These are phyloP conservation scores for Sporothrix luriei DNA, from an alignment of 2,329 filamentous ascomycete species.

Conservation along the genomic window DNA sequence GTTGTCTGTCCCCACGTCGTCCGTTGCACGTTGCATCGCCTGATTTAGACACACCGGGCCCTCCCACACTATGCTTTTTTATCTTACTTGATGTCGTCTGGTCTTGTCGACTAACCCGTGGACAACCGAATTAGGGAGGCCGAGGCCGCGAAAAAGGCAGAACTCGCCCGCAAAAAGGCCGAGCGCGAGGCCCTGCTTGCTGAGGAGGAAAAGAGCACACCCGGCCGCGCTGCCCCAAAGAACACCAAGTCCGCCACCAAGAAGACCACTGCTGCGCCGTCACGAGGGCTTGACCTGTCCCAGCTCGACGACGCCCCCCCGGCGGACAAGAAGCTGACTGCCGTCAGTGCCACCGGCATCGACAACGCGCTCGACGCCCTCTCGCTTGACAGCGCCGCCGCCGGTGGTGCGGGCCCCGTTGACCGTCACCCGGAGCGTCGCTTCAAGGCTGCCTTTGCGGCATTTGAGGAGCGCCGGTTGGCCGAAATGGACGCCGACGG, in stretches of 20 bases:
- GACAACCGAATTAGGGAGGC: conserved; percentile 68
- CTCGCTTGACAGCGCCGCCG: conserved; percentile 53
- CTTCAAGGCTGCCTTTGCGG: conserved; percentile 81
- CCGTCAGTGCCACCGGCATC: conserved; percentile 83
- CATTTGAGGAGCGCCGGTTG: conserved; percentile 78
- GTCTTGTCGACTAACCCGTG: conserved; percentile 15
- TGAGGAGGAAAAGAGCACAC: conserved; percentile 73
- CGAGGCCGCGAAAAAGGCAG: conserved; percentile 80
- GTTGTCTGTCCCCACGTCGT: not conserved
- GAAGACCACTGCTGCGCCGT: conserved; percentile 51
- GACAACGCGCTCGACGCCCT: conserved; percentile 92
- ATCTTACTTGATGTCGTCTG: not conserved
- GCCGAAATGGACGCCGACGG: conserved; percentile 85
- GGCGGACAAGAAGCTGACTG: conserved; percentile 47
- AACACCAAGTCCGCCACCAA: conserved; percentile 69
- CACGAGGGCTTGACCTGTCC: conserved; percentile 70
- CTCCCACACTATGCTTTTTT: not conserved
- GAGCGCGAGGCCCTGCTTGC: conserved; percentile 81
- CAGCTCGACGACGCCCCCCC: conserved; percentile 63
- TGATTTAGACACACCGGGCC: not conserved
- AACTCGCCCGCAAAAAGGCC: conserved; percentile 84
- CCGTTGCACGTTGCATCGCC: not conserved
- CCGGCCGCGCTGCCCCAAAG: conserved; percentile 64
- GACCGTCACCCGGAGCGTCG: conserved; percentile 87
- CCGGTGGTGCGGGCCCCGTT: conserved; percentile 59